Percentiles rank a stretch among this genome's conserved stretches.
Evolutionary conservation across 306 rosid species (phyloP).

Genomic region (Gynostemma pentaphyllum): DNA sequence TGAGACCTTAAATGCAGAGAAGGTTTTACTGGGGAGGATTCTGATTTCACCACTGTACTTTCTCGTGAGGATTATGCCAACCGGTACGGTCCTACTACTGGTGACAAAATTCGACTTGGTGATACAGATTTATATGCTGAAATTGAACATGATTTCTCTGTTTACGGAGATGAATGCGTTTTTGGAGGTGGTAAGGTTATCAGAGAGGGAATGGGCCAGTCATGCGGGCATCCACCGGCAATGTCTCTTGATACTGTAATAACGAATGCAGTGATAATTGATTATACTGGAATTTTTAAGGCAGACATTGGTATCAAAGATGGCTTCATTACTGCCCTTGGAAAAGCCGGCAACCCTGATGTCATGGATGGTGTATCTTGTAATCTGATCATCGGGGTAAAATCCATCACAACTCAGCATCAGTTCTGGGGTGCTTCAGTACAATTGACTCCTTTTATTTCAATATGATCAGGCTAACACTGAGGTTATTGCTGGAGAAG

Average conservation of each 20-base stretch:
- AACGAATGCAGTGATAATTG: conserved; percentile 75
- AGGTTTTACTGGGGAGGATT: conserved; percentile 54
- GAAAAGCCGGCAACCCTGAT: conserved; percentile 95
- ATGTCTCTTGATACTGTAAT: conserved; percentile 63
- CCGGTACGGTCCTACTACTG: conserved; percentile 83
- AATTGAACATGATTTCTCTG: conserved; percentile 65
- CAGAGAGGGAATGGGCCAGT: conserved; percentile 96
- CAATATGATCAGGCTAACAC: conserved; percentile 53
- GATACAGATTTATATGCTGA: conserved; percentile 77
- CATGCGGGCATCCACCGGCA: conserved; percentile 33
- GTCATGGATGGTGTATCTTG: conserved; percentile 39
- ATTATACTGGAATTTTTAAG: conserved; percentile 72
- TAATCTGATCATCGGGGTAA: conserved; percentile 63
- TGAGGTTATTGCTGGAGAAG: conserved; percentile 89
- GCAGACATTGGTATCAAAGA: conserved; percentile 85
- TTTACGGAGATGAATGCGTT: conserved; percentile 82
- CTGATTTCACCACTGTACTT: conserved; percentile 33
- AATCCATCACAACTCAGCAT: conserved; percentile 13
- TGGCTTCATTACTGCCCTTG: conserved; percentile 41
- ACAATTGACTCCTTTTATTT: conserved; percentile 7
- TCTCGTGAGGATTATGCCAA: conserved; percentile 62
- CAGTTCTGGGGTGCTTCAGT: conserved; percentile 4
- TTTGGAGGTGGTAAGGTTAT: conserved; percentile 95
- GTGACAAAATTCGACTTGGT: conserved; percentile 89
- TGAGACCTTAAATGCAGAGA: conserved; percentile 46